Evolutionary conservation across 148 eudicot species (phyloP).

Genomic region (Limonium bicolor): DNA sequence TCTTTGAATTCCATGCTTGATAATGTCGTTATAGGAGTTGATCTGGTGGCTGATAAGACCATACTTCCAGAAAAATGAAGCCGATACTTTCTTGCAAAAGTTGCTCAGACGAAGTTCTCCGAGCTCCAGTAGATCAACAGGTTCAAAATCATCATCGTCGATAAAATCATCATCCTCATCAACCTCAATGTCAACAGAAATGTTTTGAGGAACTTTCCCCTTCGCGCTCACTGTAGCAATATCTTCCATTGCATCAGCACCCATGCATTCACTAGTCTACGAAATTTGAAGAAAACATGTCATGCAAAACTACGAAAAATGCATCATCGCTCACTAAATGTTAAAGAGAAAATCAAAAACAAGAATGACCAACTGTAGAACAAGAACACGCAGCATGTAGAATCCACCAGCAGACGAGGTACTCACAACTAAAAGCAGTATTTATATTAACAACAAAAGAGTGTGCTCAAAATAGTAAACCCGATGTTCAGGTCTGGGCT

Average conservation of each 20-base stretch:
- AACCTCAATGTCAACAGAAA: constrained; percentile 11
- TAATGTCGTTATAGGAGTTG: constrained; percentile 71
- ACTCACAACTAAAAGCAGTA: too few species aligned
- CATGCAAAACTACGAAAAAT: too few species aligned
- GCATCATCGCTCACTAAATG: too few species aligned
- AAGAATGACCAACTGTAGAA: too few species aligned
- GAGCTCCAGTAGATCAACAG: constrained; percentile 21
- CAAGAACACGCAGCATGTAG: too few species aligned
- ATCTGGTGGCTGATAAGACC: constrained; percentile 95
- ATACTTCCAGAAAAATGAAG: constrained; percentile 57
- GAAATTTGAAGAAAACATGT: not conserved
- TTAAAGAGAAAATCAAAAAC: too few species aligned
- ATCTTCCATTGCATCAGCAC: constrained; percentile 23
- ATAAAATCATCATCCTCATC: constrained; percentile 25
- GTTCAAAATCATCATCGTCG: constrained; percentile 11
- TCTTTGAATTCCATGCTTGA: constrained; percentile 42
- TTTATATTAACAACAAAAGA: too few species aligned
- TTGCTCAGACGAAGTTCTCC: constrained; percentile 29
- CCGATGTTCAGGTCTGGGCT: too few species aligned
- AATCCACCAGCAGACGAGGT: too few species aligned
- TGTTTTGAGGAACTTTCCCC: constrained; percentile 24
- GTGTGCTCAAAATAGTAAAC: too few species aligned
- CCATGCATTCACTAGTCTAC: constrained; percentile 10
- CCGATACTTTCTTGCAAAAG: constrained; percentile 59
- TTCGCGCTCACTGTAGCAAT: constrained; percentile 29